Percentiles rank a stretch among this genome's conserved stretches.
These are phyloP conservation scores for Saksenaea oblongispora DNA, from an alignment of 371 early-diverging fungal species.

Conservation along the genomic window DNA sequence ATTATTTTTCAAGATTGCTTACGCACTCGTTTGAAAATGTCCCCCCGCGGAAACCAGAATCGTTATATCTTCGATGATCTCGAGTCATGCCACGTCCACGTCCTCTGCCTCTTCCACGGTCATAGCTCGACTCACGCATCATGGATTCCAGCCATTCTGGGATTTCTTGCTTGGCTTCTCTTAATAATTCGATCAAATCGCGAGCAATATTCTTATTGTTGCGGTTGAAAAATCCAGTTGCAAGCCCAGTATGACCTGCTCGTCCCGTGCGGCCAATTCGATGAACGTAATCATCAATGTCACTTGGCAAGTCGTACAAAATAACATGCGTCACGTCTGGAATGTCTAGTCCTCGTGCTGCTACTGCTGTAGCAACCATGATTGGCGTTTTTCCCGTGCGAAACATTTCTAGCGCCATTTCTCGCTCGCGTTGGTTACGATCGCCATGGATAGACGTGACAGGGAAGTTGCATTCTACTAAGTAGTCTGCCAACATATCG, in stretches of 20 bases:
- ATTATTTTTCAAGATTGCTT: not conserved
- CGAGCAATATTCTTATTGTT: slow-evolving; percentile 83
- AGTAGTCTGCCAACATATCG: slow-evolving; percentile 80
- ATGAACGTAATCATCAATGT: slow-evolving; percentile 93
- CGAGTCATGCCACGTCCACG: slow-evolving; percentile 10
- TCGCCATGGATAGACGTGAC: slow-evolving; percentile 95
- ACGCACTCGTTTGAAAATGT: not conserved
- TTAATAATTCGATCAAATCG: slow-evolving; percentile 71
- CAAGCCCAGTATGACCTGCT: slow-evolving; percentile 88
- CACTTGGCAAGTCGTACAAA: slow-evolving; percentile 90
- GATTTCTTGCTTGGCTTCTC: slow-evolving; percentile 35
- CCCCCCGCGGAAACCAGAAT: slow-evolving; percentile 1
- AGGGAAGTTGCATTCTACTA: slow-evolving; percentile 65
- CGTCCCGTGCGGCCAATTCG: slow-evolving; percentile 91
- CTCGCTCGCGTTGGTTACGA: slow-evolving; percentile 91
- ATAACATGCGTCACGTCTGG: slow-evolving; percentile 85
- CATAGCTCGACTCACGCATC: slow-evolving; percentile 7
- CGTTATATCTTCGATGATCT: slow-evolving; percentile 12
- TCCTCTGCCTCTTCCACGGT: slow-evolving; percentile 10
- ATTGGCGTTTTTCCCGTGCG: slow-evolving; percentile 82
- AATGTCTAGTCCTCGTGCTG: slow-evolving; percentile 96
- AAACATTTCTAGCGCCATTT: slow-evolving; percentile 85
- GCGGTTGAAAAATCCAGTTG: slow-evolving; percentile 94
- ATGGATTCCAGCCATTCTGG: slow-evolving; percentile 64
- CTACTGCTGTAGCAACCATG: slow-evolving; percentile 98